phyloP scores from a whole-genome alignment of 768 basidiomycete genomes.

The Hebeloma cylindrosporum region DNA sequence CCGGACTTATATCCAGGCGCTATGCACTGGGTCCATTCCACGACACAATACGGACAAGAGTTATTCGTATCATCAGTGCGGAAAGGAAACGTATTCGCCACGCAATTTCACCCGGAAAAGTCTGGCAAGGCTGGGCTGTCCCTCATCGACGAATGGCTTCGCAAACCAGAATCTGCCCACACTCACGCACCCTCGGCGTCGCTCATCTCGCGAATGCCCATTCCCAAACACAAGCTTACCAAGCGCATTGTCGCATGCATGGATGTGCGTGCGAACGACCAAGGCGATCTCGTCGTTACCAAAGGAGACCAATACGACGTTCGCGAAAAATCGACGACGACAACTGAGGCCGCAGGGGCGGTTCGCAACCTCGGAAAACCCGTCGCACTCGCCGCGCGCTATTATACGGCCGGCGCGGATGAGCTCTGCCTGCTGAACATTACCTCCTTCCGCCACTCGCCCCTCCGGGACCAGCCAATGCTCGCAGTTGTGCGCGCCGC shows the following conservation, averaged over 20 bases:
- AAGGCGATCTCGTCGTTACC: constrained; percentile 96
- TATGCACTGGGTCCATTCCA: constrained; percentile 78
- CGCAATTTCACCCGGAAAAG: constrained; percentile 99
- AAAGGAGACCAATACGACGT: constrained; percentile 99
- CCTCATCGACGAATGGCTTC: constrained; percentile 80
- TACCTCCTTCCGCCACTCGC: constrained; percentile 97
- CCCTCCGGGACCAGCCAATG: constrained; percentile 97
- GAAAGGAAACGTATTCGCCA: constrained; percentile 83
- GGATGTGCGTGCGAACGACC: constrained; percentile 95
- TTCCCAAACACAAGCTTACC: constrained; percentile 66
- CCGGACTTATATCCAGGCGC: constrained; percentile 52
- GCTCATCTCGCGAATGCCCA: constrained; percentile 39
- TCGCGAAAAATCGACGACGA: constrained; percentile 63
- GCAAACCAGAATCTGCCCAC: constrained; percentile 46
- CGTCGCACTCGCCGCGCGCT: constrained; percentile 83
- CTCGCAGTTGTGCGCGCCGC: constrained; percentile 90
- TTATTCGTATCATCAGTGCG: constrained; percentile 84
- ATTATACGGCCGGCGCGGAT: constrained; percentile 88
- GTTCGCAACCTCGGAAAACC: constrained; percentile 99
- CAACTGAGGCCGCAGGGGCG: constrained; percentile 57
- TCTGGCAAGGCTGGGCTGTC: constrained; percentile 85
- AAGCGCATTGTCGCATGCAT: constrained; percentile 96
- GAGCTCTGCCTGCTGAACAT: constrained; percentile 98
- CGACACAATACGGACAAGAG: constrained; percentile 93
- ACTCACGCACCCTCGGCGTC: constrained; percentile 30